phyloP scores from a whole-genome alignment of 2,329 filamentous ascomycete species.

The Claviceps cyperi region DNA sequence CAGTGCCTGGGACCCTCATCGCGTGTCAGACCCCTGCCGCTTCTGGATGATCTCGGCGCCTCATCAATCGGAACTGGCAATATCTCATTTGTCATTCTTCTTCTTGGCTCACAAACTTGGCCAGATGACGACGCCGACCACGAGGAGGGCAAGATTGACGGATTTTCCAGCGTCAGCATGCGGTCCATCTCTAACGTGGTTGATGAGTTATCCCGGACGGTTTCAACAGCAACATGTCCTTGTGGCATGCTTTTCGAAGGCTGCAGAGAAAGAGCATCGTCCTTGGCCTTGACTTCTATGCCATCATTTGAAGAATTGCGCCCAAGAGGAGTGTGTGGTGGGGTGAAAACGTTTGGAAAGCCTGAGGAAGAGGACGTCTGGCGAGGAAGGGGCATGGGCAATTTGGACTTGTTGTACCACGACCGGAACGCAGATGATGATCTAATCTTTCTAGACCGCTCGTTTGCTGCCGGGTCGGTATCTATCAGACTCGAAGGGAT shows the following conservation, averaged over 20 bases:
- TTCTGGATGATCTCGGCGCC: conserved; percentile 11
- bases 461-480: conserved; percentile 22
- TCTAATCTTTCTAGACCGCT: conserved; percentile 30
- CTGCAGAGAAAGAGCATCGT: conserved; percentile 35
- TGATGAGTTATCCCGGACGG: neutral
- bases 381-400: conserved; percentile 42
- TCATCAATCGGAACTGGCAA: conserved; percentile 13
- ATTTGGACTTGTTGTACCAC: conserved; percentile 41
- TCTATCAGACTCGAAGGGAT: conserved; percentile 1
- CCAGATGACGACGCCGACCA: conserved; percentile 15
- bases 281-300: conserved; percentile 13
- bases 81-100: conserved; percentile 23
- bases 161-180: conserved; percentile 21
- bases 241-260: conserved; percentile 20
- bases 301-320: conserved; percentile 28
- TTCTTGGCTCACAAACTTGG: conserved; percentile 16
- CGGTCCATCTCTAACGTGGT: conserved; percentile 22
- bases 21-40: conserved; percentile 12
- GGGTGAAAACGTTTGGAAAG: conserved; percentile 39
- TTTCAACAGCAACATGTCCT: neutral
- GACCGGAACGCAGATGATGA: conserved; percentile 42
- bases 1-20: conserved; percentile 23
- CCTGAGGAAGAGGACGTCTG: conserved; percentile 45
- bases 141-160: conserved; percentile 26
- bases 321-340: conserved; percentile 30